Percentiles rank a stretch among this genome's conserved stretches.
Evolutionary conservation across 2,329 filamentous ascomycete species (phyloP).

Genomic region (Sclerotinia subarctica): DNA sequence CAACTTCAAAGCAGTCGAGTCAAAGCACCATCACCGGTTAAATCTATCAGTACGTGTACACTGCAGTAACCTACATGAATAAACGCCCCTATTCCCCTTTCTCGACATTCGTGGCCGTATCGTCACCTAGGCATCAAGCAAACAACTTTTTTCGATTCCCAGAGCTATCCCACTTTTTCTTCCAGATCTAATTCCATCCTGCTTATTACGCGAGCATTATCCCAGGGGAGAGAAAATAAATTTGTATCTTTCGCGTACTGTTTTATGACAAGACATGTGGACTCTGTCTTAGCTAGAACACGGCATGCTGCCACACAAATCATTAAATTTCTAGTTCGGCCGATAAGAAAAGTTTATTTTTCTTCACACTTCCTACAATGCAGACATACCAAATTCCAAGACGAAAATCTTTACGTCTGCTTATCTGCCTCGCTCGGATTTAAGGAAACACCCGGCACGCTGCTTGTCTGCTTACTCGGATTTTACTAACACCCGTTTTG

Average conservation of each 20-base stretch:
- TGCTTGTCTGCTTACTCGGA: neutral
- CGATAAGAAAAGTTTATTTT: slow-evolving; percentile 9
- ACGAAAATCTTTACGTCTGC: neutral
- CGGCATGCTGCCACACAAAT: neutral
- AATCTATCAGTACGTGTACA: too few species aligned
- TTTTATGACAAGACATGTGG: neutral
- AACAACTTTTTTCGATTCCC: too few species aligned
- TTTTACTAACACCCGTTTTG: neutral
- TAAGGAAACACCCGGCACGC: neutral
- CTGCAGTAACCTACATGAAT: too few species aligned
- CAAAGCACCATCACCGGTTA: too few species aligned
- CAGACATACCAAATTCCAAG: neutral
- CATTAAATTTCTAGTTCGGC: neutral
- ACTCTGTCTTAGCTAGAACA: neutral
- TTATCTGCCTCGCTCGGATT: neutral
- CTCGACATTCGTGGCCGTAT: too few species aligned
- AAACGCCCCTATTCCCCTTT: too few species aligned
- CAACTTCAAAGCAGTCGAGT: too few species aligned
- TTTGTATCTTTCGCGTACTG: neutral
- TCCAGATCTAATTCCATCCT: too few species aligned
- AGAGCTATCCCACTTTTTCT: too few species aligned
- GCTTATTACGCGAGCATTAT: too few species aligned
- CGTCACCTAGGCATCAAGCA: too few species aligned
- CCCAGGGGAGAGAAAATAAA: neutral
- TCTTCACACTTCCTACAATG: neutral